These are phyloP conservation scores for Penicillium brasilianum DNA, from an alignment of 2,329 filamentous ascomycete species.

Conservation along the genomic window DNA sequence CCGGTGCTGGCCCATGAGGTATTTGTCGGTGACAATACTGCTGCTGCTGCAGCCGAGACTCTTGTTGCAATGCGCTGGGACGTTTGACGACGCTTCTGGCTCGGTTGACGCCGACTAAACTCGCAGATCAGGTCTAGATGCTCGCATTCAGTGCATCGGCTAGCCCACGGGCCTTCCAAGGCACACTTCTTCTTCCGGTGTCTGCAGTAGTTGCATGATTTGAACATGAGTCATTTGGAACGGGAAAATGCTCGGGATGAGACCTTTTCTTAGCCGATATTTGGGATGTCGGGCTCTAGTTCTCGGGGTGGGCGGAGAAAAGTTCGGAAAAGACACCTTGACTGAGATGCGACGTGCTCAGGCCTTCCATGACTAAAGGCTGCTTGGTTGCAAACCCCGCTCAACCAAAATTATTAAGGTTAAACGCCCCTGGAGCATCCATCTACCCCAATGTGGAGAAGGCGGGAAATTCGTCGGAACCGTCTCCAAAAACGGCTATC, in stretches of 20 bases:
- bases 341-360: not conserved
- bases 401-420: not conserved
- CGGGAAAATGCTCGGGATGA: not conserved
- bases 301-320: not conserved
- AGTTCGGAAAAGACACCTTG: not conserved
- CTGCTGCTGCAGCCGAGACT: not conserved
- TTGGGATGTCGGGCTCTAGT: not conserved
- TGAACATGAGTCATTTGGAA: conserved; percentile 5
- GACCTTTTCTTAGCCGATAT: not conserved
- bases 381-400: not conserved
- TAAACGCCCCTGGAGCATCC: not conserved
- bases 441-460: not conserved
- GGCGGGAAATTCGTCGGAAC: not conserved
- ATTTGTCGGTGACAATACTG: not conserved
- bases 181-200: conserved; percentile 9
- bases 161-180: conserved; percentile 3
- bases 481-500: not conserved
- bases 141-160: conserved; percentile 7
- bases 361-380: not conserved
- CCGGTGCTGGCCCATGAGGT: not conserved
- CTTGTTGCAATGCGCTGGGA: not conserved
- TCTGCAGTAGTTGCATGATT: conserved; percentile 9
- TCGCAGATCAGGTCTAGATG: conserved; percentile 7
- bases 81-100: conserved; percentile 2
- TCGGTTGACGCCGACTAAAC: conserved; percentile 8